Conservation (phyloP, 495 filamentous ascomycete genomes). For the Pyrenula massariospora region DNA sequence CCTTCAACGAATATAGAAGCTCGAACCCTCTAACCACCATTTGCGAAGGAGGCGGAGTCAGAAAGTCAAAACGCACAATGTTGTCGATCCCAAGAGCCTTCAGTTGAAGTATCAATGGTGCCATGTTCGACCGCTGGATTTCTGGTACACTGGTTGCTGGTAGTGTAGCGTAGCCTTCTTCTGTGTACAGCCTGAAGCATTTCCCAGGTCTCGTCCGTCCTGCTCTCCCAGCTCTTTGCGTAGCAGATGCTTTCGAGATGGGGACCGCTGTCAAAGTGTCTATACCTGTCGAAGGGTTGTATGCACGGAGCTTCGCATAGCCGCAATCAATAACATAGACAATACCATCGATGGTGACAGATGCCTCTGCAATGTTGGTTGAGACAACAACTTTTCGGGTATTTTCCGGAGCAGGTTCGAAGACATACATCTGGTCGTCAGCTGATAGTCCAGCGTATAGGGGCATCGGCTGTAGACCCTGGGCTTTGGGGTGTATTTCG, state of each 20-base stretch:
- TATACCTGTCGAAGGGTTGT: conserved; percentile 79
- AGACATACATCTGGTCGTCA: conserved; percentile 87
- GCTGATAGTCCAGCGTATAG: conserved; percentile 83
- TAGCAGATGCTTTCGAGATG: conserved; percentile 85
- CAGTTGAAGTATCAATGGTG: conserved; percentile 81
- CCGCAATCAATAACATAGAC: conserved; percentile 89
- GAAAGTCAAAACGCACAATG: conserved; percentile 78
- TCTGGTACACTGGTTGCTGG: conserved; percentile 72
- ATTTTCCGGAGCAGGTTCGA: conserved; percentile 75
- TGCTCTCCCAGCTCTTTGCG: conserved; percentile 83
- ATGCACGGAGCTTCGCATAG: conserved; percentile 84
- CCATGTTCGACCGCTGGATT: conserved; percentile 87
- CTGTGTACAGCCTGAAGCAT: conserved; percentile 88
- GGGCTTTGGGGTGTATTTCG: conserved; percentile 59
- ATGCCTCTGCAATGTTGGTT: conserved; percentile 95
- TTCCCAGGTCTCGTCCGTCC: conserved; percentile 89
- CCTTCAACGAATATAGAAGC: conserved; percentile 78
- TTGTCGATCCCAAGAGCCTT: conserved; percentile 97
- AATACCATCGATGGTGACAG: conserved; percentile 86
- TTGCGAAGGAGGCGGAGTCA: conserved; percentile 80
- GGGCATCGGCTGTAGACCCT: conserved; percentile 63
- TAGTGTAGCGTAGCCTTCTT: conserved; percentile 58
- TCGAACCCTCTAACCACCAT: conserved; percentile 83
- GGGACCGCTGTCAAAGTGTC: conserved; percentile 80
- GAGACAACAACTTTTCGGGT: conserved; percentile 85